These are phyloP conservation scores for Oryza meyeriana DNA, from an alignment of 176 grass and related monocot species.

Conservation along the genomic window DNA sequence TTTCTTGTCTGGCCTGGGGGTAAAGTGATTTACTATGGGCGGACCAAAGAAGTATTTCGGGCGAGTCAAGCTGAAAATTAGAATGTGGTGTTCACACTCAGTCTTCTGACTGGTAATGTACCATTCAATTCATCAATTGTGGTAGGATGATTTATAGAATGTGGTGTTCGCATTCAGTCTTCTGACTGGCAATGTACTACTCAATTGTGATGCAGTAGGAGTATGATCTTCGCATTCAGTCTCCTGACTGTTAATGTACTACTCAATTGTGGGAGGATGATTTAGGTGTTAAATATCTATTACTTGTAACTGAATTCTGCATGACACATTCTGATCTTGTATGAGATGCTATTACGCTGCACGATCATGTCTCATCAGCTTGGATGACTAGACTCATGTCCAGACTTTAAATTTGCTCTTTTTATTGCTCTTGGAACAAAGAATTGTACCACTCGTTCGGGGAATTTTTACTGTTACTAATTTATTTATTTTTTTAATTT, in stretches of 20 bases:
- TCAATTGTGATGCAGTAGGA: not conserved
- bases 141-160: not conserved
- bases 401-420: too few species aligned
- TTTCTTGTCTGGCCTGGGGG: constrained; percentile 57
- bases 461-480: too few species aligned
- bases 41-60: constrained; percentile 33
- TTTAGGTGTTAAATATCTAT: not conserved
- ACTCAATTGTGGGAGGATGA: not conserved
- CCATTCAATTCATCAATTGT: constrained; percentile 6
- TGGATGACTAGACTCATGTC: too few species aligned
- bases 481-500: too few species aligned
- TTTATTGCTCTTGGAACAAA: too few species aligned
- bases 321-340: constrained; percentile 1
- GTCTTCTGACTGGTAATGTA: constrained; percentile 16
- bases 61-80: constrained; percentile 32
- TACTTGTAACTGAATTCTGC: not conserved
- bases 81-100: constrained; percentile 8
- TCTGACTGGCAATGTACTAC: not conserved
- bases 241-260: not conserved
- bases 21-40: constrained; percentile 41
- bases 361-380: not conserved
- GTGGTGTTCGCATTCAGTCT: not conserved
- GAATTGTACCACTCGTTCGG: too few species aligned
- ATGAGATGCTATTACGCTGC: not conserved
- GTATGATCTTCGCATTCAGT: not conserved